phyloP scores from a whole-genome alignment of 1,284 basidiomycete genomes.

The Rhodotorula sp. region DNA sequence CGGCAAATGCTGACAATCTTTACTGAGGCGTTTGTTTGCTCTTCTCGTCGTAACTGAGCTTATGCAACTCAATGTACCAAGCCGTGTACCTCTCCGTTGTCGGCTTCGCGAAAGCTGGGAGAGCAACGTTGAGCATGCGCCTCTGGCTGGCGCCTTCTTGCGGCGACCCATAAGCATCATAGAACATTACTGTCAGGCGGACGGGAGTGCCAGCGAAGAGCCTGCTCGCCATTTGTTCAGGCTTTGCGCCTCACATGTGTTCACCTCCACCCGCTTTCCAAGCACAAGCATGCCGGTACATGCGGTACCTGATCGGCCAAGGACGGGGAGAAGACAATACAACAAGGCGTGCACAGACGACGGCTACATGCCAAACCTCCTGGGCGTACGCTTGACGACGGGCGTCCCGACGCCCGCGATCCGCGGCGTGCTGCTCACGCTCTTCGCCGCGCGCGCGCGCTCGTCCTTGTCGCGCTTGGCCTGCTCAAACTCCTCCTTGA shows the following conservation, averaged over 20 bases:
- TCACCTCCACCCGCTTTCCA: no score
- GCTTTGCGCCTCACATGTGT: no score
- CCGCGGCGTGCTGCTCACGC: conserved; percentile 41
- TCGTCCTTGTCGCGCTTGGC: conserved; percentile 40
- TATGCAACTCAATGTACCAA: background rate
- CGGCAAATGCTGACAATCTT: background rate
- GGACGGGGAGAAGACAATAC: background rate
- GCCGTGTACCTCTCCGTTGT: no score
- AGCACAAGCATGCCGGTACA: no score
- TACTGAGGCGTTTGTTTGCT: background rate
- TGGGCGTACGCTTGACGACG: conserved; percentile 37
- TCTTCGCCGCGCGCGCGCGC: conserved; percentile 38
- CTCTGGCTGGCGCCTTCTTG: no score
- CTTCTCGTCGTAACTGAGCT: background rate
- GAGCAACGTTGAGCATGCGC: no score
- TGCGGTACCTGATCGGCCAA: no score
- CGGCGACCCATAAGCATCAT: no score
- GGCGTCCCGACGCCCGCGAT: conserved; percentile 44
- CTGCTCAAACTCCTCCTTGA: conserved; percentile 38
- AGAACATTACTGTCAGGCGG: no score
- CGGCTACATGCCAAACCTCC: conserved; percentile 37
- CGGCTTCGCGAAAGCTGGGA: no score
- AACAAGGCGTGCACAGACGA: background rate
- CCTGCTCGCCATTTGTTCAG: no score
- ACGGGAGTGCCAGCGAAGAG: no score